Percentiles rank a stretch among this genome's conserved stretches.
Evolutionary conservation across 306 rosid genomes (phyloP).

Genomic region (Rosa rugosa): DNA sequence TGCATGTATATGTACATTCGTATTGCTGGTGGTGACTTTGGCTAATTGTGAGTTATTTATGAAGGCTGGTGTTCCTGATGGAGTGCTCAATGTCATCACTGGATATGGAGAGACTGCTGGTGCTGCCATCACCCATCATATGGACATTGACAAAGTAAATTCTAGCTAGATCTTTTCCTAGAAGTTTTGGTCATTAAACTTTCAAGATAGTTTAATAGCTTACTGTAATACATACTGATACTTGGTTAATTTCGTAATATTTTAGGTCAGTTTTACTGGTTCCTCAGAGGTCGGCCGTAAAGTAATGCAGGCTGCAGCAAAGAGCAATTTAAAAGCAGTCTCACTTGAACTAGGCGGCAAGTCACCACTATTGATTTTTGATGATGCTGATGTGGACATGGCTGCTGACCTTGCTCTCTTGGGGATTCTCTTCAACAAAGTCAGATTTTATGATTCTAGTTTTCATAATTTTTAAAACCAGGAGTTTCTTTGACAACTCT

Average conservation of each 20-base stretch:
- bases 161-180: background rate
- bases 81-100: slow-evolving; percentile 80
- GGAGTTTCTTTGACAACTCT: too few relatives aligned
- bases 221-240: background rate
- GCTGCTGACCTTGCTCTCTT: slow-evolving; percentile 69
- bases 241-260: background rate
- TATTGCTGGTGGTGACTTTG: background rate
- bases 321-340: slow-evolving; percentile 14
- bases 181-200: too few relatives aligned
- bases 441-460: too few relatives aligned
- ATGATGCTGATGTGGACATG: too few relatives aligned
- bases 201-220: background rate
- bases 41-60: background rate
- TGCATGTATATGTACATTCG: background rate
- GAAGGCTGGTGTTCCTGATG: slow-evolving; percentile 44
- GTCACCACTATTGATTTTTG: too few relatives aligned
- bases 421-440: slow-evolving; percentile 65
- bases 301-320: slow-evolving; percentile 1
- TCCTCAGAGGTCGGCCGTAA: slow-evolving; percentile 81
- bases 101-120: slow-evolving; percentile 83
- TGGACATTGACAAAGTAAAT: slow-evolving; percentile 78
- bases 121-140: slow-evolving; percentile 65
- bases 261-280: slow-evolving; percentile 76
- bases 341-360: too few relatives aligned
- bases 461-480: too few relatives aligned